Conservation (phyloP, 176 grass and related monocot species). For the Tuctoria greenei region DNA sequence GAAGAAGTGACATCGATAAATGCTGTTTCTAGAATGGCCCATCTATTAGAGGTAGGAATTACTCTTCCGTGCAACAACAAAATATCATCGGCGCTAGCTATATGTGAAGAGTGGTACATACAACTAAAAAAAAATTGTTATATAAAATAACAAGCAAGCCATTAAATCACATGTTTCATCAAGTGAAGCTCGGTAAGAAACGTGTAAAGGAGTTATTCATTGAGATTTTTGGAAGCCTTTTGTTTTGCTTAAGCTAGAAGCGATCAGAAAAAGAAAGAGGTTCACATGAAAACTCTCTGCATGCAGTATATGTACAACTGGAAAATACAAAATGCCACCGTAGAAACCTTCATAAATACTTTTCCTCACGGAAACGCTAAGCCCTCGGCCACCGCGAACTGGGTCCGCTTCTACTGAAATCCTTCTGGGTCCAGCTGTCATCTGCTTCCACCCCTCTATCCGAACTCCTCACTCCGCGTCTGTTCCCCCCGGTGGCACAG, state of each 20-base stretch:
- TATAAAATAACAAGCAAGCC: background rate
- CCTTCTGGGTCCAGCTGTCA: slow-evolving; percentile 9
- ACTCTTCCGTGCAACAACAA: too few species aligned
- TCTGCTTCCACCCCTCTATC: background rate
- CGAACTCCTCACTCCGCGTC: too few species aligned
- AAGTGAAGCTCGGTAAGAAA: background rate
- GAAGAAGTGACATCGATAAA: too few species aligned
- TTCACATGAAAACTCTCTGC: background rate
- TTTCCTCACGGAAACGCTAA: rapidly evolving
- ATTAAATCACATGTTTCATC: background rate
- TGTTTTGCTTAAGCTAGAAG: background rate
- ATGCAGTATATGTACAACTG: background rate
- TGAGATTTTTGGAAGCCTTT: background rate
- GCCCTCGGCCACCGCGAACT: background rate
- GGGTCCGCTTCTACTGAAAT: background rate
- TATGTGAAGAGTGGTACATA: background rate
- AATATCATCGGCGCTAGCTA: too few species aligned
- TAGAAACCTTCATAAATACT: background rate
- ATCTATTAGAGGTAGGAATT: too few species aligned
- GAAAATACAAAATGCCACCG: slow-evolving; percentile 24
- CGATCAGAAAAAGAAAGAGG: background rate
- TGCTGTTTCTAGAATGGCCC: too few species aligned
- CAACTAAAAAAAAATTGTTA: background rate
- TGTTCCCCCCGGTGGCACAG: background rate
- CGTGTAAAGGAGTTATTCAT: background rate